Percentiles rank a stretch among this genome's conserved stretches.
These are phyloP conservation scores for Xylariales sp. DNA, from an alignment of 2,329 filamentous ascomycete species.

Conservation along the genomic window DNA sequence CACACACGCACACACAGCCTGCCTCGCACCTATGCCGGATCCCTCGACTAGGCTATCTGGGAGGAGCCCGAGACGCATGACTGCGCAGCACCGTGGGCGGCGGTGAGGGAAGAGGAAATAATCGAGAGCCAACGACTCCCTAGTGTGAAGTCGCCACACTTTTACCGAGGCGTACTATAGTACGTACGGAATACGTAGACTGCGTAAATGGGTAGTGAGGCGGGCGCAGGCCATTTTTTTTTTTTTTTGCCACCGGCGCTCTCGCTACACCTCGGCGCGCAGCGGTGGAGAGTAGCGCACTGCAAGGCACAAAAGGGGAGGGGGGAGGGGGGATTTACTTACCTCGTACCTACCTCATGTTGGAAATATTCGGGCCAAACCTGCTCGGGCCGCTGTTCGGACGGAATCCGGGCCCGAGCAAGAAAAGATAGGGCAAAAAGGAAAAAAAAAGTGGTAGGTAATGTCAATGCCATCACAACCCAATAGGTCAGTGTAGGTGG, in stretches of 20 bases:
- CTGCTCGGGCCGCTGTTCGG: not conserved
- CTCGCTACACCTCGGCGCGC: slow-evolving; percentile 9
- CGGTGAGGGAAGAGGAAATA: slow-evolving; percentile 18
- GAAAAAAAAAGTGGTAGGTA: not conserved
- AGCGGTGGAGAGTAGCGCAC: not conserved
- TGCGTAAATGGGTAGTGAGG: too few relatives aligned
- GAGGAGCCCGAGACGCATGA: slow-evolving; percentile 22
- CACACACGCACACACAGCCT: slow-evolving; percentile 17
- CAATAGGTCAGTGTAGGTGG: not conserved
- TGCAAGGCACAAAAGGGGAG: slow-evolving; percentile 5
- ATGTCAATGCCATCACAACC: not conserved
- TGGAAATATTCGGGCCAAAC: too few relatives aligned
- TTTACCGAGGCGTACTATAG: slow-evolving; percentile 7
- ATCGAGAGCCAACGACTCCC: not conserved
- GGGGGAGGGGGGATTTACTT: not conserved
- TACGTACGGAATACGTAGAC: too few relatives aligned
- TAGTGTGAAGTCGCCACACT: slow-evolving; percentile 19
- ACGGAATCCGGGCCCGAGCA: too few relatives aligned
- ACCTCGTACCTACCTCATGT: too few relatives aligned
- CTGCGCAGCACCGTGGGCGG: slow-evolving; percentile 12
- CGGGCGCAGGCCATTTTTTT: not conserved
- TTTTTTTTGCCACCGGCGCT: slow-evolving; percentile 14
- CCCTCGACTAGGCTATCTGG: slow-evolving; percentile 4
- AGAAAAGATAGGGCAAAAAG: too few relatives aligned
- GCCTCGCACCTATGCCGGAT: slow-evolving; percentile 16